Conservation (phyloP, 495 filamentous ascomycete species). For the Penicilliopsis zonata region DNA sequence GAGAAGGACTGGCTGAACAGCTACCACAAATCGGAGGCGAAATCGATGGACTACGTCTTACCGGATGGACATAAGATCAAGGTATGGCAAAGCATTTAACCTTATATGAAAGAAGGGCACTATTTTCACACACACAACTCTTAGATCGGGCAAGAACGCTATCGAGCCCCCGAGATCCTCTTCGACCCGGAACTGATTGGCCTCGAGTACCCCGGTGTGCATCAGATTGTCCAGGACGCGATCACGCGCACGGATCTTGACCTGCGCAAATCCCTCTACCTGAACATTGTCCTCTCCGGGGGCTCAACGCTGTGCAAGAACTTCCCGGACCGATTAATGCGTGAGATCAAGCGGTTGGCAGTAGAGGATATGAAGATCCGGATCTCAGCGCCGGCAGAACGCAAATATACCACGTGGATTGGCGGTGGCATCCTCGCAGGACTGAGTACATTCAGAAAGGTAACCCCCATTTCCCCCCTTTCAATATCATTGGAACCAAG, state of each 20-base stretch:
- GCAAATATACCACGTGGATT: constrained; percentile 98
- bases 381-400: constrained; percentile 93
- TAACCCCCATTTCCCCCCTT: constrained; percentile 22
- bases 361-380: constrained; percentile 99
- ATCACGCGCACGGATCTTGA: constrained; percentile 97
- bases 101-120: too few species aligned
- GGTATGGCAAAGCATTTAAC: too few species aligned
- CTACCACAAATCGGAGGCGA: constrained; percentile 43
- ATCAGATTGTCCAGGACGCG: constrained; percentile 93
- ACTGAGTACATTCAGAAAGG: constrained; percentile 96
- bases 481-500: not conserved
- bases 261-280: constrained; percentile 83
- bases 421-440: constrained; percentile 96
- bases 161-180: constrained; percentile 92
- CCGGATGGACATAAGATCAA: constrained; percentile 90
- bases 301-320: constrained; percentile 85
- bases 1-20: constrained; percentile 84
- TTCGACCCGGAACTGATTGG: constrained; percentile 97
- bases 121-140: not conserved
- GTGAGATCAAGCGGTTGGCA: constrained; percentile 82
- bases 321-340: constrained; percentile 88
- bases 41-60: constrained; percentile 72
- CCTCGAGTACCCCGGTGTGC: constrained; percentile 91
- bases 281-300: constrained; percentile 93
- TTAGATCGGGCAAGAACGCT: constrained; percentile 79